Conservation (phyloP, 495 filamentous ascomycete genomes). For the Amniculicola lignicola region DNA sequence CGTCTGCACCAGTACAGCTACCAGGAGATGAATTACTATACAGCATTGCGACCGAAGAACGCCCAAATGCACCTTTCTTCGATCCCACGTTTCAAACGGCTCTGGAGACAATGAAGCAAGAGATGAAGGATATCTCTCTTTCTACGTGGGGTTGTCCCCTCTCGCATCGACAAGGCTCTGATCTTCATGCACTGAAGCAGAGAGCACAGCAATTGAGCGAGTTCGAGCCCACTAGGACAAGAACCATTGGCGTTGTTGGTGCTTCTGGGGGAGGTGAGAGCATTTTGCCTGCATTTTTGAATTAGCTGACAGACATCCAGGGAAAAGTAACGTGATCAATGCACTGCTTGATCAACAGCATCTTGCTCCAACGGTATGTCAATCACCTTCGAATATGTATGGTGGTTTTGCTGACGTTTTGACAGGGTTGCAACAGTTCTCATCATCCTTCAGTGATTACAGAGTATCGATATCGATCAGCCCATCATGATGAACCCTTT, state of each 20-base stretch:
- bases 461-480: conserved; percentile 20
- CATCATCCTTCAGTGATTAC: conserved; percentile 10
- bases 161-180: conserved; percentile 13
- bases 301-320: conserved; percentile 3
- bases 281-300: not conserved
- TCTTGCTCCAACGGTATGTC: conserved; percentile 15
- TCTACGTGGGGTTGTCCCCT: conserved; percentile 24
- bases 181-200: conserved; percentile 19
- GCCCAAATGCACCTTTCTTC: conserved; percentile 10
- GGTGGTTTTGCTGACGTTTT: not conserved
- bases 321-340: conserved; percentile 28
- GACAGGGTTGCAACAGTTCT: not conserved
- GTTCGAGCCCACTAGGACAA: conserved; percentile 22
- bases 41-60: conserved; percentile 8
- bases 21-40: conserved; percentile 25
- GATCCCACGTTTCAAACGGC: conserved; percentile 8
- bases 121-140: conserved; percentile 24
- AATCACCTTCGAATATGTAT: not conserved
- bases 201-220: conserved; percentile 19
- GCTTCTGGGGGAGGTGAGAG: conserved; percentile 16
- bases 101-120: conserved; percentile 14
- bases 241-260: conserved; percentile 21
- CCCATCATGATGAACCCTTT: conserved; percentile 24
- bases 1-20: conserved; percentile 17
- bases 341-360: conserved; percentile 23